A percentile compares a stretch with the other conserved stretches of the same genome.
phyloP scores from a whole-genome alignment of 192 early-diverging fungal genomes.

The Coemansia sp. region DNA sequence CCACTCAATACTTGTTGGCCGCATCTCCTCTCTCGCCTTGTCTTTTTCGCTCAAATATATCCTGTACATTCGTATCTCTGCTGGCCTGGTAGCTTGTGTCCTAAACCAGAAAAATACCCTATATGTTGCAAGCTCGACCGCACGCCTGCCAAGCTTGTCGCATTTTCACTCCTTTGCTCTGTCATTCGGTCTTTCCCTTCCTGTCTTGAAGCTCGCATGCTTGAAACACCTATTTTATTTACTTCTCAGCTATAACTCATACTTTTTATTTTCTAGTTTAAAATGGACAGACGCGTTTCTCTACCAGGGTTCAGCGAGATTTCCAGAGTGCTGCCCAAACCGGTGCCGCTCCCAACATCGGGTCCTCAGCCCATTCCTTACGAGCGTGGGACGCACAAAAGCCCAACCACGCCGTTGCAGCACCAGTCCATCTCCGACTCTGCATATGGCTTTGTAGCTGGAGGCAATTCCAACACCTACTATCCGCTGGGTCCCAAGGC shows the following conservation, averaged over 20 bases:
- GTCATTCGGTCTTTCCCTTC: neutral
- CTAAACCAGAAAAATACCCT: neutral
- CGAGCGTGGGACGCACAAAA: conserved; percentile 5
- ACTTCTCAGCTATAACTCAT: neutral
- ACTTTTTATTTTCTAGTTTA: neutral
- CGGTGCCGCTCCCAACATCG: conserved; percentile 9
- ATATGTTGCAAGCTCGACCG: neutral
- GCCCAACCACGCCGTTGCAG: neutral
- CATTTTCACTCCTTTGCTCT: neutral
- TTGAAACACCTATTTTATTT: neutral
- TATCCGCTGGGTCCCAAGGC: conserved; percentile 16
- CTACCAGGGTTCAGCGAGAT: conserved; percentile 50
- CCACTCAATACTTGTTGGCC: conserved; percentile 10
- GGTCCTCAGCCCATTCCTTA: conserved; percentile 37
- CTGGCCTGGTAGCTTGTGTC: neutral
- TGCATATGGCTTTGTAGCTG: neutral
- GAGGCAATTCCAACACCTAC: conserved; percentile 3
- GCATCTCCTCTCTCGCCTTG: neutral
- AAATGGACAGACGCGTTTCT: conserved; percentile 43
- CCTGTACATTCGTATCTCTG: neutral
- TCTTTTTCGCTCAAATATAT: conserved; percentile 2
- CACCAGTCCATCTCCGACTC: neutral
- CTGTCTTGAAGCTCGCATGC: neutral
- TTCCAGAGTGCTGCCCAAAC: conserved; percentile 32
- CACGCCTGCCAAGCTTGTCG: neutral